Conservation (phyloP, 148 eudicot species). For the Cornus kousa region DNA sequence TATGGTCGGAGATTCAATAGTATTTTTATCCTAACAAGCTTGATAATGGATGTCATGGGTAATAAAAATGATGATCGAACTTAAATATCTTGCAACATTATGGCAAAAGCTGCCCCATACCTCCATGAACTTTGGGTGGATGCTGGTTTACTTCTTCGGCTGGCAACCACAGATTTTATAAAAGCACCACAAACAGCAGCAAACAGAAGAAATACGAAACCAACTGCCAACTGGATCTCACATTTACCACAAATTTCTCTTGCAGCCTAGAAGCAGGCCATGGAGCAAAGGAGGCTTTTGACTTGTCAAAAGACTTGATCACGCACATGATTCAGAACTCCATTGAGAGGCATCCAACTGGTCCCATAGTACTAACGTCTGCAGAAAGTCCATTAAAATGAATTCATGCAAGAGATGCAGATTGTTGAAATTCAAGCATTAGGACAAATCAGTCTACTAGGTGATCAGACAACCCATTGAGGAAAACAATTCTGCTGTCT, state of each 20-base stretch:
- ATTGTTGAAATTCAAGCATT: not conserved
- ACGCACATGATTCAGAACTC: slow-evolving; percentile 4
- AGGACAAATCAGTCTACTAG: not conserved
- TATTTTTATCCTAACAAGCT: slow-evolving; percentile 4
- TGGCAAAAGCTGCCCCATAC: slow-evolving; percentile 3
- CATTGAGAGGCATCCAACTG: slow-evolving; percentile 9
- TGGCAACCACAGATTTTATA: not conserved
- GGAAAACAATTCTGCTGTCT: not conserved
- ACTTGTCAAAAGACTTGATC: slow-evolving; percentile 10
- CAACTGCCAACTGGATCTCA: not conserved
- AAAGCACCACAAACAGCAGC: slow-evolving; percentile 3
- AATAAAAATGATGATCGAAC: not conserved
- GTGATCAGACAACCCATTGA: not conserved
- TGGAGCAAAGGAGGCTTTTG: not conserved
- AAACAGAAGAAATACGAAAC: not conserved
- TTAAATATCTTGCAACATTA: not conserved
- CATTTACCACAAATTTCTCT: not conserved
- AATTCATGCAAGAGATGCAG: not conserved
- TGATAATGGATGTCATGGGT: not conserved
- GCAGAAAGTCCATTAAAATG: not conserved
- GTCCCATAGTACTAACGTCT: not conserved
- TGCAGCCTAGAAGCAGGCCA: not conserved
- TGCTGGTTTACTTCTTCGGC: not conserved
- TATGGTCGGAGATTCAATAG: not conserved
- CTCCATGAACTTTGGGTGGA: not conserved